These are phyloP conservation scores for Nicotiana otophora DNA, from an alignment of 257 asterid species.

Conservation along the genomic window DNA sequence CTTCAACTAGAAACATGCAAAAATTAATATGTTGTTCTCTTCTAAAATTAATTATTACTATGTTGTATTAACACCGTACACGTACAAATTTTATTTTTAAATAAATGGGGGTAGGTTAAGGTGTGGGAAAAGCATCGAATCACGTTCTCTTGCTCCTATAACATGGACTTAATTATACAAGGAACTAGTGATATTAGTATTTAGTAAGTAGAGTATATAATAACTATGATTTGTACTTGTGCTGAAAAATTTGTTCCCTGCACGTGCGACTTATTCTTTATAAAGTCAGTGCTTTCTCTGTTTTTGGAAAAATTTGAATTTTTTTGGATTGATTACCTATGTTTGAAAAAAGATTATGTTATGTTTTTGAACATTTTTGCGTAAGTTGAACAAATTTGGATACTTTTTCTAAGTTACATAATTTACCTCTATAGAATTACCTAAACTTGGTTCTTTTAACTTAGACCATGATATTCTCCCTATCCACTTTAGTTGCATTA, in stretches of 20 bases:
- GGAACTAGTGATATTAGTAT: constrained; percentile 8
- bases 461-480: neutral
- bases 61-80: neutral
- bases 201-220: neutral
- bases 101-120: neutral
- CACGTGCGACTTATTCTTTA: constrained; percentile 31
- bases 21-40: neutral
- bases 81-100: neutral
- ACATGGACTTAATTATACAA: constrained; percentile 11
- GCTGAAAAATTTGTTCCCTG: constrained; percentile 30
- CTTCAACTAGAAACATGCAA: neutral
- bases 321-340: neutral
- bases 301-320: neutral
- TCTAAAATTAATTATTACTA: neutral
- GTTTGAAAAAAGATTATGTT: neutral
- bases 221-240: constrained; percentile 18
- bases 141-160: constrained; percentile 17
- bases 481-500: neutral
- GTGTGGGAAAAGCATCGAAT: constrained; percentile 11
- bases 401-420: neutral
- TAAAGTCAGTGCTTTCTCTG: neutral
- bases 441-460: neutral
- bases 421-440: neutral
- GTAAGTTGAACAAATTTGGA: neutral
- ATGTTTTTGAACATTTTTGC: neutral